These are phyloP conservation scores for Isoetes engelmannii DNA, from an alignment of 83 land plant genomes.

Conservation along the genomic window DNA sequence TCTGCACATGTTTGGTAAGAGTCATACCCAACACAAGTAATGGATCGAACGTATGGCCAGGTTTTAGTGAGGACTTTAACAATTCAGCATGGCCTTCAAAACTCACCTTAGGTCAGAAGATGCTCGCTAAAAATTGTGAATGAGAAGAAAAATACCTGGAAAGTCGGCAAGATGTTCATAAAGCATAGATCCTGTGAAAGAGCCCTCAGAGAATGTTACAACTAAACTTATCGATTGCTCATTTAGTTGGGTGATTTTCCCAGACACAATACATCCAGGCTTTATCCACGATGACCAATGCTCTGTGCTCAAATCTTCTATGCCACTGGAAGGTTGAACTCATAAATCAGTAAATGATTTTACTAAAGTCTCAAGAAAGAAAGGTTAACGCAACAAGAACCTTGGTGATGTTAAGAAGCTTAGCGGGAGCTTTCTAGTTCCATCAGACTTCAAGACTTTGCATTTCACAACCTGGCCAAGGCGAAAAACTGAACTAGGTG, in stretches of 20 bases:
- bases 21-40: slow-evolving; percentile 66
- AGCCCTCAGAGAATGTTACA: slow-evolving; percentile 22
- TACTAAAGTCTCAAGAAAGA: not conserved
- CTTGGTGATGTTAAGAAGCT: slow-evolving; percentile 49
- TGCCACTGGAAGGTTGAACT: too few species aligned
- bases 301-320: too few species aligned
- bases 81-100: slow-evolving; percentile 48
- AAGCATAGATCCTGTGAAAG: slow-evolving; percentile 47
- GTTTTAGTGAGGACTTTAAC: slow-evolving; percentile 56
- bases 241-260: slow-evolving; percentile 47
- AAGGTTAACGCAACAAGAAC: slow-evolving; percentile 1
- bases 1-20: slow-evolving; percentile 21
- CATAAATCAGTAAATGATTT: too few species aligned
- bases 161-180: slow-evolving; percentile 45
- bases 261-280: slow-evolving; percentile 64
- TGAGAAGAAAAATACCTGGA: slow-evolving; percentile 23
- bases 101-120: not conserved
- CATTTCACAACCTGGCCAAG: slow-evolving; percentile 93
- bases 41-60: slow-evolving; percentile 62
- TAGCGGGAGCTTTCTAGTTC: slow-evolving; percentile 54
- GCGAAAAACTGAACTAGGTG: slow-evolving; percentile 55
- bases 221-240: slow-evolving; percentile 32
- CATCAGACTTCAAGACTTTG: slow-evolving; percentile 48
- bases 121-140: not conserved
- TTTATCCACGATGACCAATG: slow-evolving; percentile 6